phyloP scores from a whole-genome alignment of 169 alveolate species.

The Perkinsus chesapeaki region DNA sequence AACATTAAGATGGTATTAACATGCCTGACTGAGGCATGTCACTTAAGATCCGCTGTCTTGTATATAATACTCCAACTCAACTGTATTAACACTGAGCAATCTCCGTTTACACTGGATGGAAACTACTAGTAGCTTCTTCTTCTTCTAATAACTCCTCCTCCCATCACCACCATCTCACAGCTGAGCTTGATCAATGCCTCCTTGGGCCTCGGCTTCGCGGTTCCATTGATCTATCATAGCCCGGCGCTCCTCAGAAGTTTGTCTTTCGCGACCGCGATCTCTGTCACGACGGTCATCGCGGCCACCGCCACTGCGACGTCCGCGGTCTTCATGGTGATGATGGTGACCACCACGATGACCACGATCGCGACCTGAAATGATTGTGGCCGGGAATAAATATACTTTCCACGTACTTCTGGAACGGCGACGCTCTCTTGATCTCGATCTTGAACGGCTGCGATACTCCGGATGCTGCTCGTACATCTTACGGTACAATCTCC shows the following conservation, averaged over 20 bases:
- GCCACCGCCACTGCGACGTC: constrained; percentile 14
- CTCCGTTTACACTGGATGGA: background rate
- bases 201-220: constrained; percentile 36
- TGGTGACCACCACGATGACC: constrained; percentile 17
- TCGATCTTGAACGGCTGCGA: constrained; percentile 9
- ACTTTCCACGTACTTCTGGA: background rate
- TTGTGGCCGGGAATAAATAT: background rate
- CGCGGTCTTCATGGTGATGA: constrained; percentile 22
- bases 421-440: background rate
- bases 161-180: background rate
- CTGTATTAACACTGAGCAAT: background rate
- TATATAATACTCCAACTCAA: too few species aligned
- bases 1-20: too few species aligned
- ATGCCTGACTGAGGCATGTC: too few species aligned
- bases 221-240: constrained; percentile 86
- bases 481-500: constrained; percentile 85
- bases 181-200: background rate
- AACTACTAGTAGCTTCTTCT: background rate
- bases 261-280: constrained; percentile 49
- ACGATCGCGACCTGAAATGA: background rate
- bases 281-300: constrained; percentile 32
- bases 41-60: too few species aligned
- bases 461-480: constrained; percentile 95
- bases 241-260: constrained; percentile 80
- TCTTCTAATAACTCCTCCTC: too few species aligned